Percentiles rank a stretch among this genome's conserved stretches.
Conservation (phyloP, 345 rosid genomes). For the Microcos paniculata region DNA sequence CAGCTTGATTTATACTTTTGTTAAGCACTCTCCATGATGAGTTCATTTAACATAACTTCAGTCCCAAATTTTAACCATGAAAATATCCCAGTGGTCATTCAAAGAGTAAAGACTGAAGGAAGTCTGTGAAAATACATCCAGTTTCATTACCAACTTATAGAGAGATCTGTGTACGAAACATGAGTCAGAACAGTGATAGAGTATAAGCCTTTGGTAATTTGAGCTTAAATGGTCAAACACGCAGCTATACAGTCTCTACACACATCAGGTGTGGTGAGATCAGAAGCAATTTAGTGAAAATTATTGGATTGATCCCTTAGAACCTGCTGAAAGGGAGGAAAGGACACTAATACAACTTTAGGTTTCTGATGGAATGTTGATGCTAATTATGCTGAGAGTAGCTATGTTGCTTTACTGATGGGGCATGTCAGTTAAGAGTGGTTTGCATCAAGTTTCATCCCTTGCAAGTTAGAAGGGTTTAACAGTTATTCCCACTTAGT, state of each 20-base stretch:
- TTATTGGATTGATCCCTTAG: too few species aligned
- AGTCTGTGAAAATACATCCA: background rate
- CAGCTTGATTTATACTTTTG: background rate
- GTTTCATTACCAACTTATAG: background rate
- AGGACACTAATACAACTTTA: too few species aligned
- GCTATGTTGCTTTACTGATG: too few species aligned
- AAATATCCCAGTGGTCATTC: background rate
- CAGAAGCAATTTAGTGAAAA: too few species aligned
- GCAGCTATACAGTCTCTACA: too few species aligned
- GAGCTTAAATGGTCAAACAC: background rate
- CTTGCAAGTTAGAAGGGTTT: too few species aligned
- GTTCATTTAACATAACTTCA: background rate
- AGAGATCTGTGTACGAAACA: background rate
- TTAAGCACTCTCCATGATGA: background rate
- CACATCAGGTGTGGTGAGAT: too few species aligned
- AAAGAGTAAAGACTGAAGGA: background rate
- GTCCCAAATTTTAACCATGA: background rate
- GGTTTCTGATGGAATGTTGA: too few species aligned
- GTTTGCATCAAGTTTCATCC: too few species aligned
- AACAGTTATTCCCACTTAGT: background rate
- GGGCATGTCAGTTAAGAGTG: too few species aligned
- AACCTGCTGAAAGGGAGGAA: too few species aligned
- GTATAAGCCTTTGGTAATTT: background rate
- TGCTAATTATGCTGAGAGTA: too few species aligned
- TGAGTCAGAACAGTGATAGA: background rate